Conservation (phyloP, 1,284 basidiomycete genomes). For the Leucoagaricus sp. region DNA sequence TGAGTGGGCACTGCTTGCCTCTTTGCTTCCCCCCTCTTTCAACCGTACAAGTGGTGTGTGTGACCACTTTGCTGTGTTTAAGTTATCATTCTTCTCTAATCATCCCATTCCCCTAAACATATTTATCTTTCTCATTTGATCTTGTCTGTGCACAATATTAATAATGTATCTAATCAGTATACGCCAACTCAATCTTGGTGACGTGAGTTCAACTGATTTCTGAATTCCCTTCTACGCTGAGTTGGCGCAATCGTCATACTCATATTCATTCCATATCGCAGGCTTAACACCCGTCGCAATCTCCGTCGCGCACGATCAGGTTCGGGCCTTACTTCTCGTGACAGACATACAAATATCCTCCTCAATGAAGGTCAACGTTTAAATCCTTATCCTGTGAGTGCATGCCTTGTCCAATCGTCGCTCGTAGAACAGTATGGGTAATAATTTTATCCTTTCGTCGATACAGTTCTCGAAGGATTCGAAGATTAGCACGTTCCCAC, state of each 20-base stretch:
- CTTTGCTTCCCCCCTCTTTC: too few species aligned
- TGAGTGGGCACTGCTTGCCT: constrained; percentile 8
- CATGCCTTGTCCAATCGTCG: background rate
- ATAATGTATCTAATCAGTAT: constrained; percentile 18
- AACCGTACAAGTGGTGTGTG: too few species aligned
- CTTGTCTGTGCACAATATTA: background rate
- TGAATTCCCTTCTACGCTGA: background rate
- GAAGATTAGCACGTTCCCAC: background rate
- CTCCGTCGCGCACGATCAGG: constrained; percentile 9
- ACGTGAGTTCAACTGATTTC: constrained; percentile 17
- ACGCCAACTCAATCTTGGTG: constrained; percentile 25
- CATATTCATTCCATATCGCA: background rate
- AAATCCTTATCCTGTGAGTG: background rate
- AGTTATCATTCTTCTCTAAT: background rate
- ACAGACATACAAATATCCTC: background rate
- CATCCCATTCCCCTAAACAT: background rate
- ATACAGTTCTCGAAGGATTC: constrained; percentile 4
- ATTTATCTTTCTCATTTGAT: background rate
- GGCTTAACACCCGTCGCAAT: constrained; percentile 8
- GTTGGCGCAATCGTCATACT: too few species aligned
- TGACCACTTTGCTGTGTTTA: background rate
- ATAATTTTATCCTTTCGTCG: background rate
- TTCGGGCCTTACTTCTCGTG: background rate
- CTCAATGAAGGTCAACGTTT: background rate
- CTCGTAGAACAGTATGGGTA: background rate